Evolutionary conservation across 768 basidiomycete species (phyloP).

Genomic region (Butyriboletus loyo): DNA sequence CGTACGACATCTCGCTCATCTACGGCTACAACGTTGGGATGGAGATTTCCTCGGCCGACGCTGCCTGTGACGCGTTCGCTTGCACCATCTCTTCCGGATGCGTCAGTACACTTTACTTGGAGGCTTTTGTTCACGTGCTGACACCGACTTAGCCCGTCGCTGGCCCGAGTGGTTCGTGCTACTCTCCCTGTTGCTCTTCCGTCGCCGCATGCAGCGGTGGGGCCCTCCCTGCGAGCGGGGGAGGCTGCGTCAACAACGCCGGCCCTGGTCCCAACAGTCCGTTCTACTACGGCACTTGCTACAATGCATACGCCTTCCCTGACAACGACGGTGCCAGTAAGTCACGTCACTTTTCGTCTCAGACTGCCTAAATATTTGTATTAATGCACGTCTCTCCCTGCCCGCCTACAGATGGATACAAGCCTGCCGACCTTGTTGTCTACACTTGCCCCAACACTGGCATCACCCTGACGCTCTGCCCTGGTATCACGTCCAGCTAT

Average conservation of each 20-base stretch:
- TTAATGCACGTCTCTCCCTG: not conserved
- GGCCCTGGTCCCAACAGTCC: constrained; percentile 30
- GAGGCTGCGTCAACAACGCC: constrained; percentile 26
- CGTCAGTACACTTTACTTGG: constrained; percentile 13
- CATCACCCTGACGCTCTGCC: constrained; percentile 32
- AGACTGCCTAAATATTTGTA: not conserved
- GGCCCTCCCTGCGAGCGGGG: constrained; percentile 27
- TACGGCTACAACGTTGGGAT: constrained; percentile 35
- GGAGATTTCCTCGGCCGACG: constrained; percentile 31
- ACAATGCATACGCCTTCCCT: constrained; percentile 33
- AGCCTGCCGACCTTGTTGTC: constrained; percentile 28
- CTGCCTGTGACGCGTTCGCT: constrained; percentile 27
- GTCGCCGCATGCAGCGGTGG: constrained; percentile 24
- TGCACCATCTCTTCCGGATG: constrained; percentile 32
- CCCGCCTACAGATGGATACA: constrained; percentile 18
- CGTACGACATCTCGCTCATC: constrained; percentile 34
- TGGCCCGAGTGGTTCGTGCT: constrained; percentile 25
- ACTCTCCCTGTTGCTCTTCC: constrained; percentile 31
- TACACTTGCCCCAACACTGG: constrained; percentile 27
- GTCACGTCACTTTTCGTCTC: not conserved
- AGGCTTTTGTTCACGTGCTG: not conserved
- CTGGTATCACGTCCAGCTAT: constrained; percentile 20
- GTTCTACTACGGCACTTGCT: constrained; percentile 28
- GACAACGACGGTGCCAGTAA: constrained; percentile 31
- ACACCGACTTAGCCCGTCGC: constrained; percentile 26